Percentiles rank a stretch among this genome's conserved stretches.
Conservation (phyloP, 257 asterid genomes). For the Ocimum tenuiflorum region DNA sequence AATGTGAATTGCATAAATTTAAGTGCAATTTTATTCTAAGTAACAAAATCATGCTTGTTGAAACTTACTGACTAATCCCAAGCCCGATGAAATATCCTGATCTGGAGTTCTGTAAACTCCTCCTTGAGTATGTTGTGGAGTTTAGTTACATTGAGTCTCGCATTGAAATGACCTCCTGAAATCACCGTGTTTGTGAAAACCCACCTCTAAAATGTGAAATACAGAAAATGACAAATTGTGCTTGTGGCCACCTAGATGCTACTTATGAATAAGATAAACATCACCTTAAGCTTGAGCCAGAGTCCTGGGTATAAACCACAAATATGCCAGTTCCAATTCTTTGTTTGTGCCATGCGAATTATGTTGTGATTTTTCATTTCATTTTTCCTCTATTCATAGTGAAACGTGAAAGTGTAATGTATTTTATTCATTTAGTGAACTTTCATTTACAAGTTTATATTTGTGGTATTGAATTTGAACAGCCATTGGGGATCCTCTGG, state of each 20-base stretch:
- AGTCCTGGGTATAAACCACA: background rate
- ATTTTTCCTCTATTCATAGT: background rate
- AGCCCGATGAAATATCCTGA: background rate
- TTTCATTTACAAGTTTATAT: constrained; percentile 11
- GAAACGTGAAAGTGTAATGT: background rate
- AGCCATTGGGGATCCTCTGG: constrained; percentile 91
- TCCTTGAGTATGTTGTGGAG: background rate
- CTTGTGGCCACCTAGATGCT: background rate
- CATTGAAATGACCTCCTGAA: background rate
- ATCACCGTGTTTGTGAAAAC: background rate
- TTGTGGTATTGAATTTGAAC: constrained; percentile 26
- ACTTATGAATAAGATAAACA: background rate
- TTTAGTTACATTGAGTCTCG: background rate
- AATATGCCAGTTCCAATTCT: background rate
- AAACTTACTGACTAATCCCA: background rate
- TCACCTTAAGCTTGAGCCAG: background rate
- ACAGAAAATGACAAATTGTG: background rate
- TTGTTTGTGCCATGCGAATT: background rate
- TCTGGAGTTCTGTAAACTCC: background rate
- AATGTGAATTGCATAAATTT: background rate
- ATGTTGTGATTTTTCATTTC: constrained; percentile 3
- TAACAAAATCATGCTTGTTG: background rate
- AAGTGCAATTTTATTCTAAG: background rate
- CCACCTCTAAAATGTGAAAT: background rate
- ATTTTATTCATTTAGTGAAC: background rate